phyloP scores from a whole-genome alignment of 1,284 basidiomycete species.

The Anthracocystis panici-leucophaei region DNA sequence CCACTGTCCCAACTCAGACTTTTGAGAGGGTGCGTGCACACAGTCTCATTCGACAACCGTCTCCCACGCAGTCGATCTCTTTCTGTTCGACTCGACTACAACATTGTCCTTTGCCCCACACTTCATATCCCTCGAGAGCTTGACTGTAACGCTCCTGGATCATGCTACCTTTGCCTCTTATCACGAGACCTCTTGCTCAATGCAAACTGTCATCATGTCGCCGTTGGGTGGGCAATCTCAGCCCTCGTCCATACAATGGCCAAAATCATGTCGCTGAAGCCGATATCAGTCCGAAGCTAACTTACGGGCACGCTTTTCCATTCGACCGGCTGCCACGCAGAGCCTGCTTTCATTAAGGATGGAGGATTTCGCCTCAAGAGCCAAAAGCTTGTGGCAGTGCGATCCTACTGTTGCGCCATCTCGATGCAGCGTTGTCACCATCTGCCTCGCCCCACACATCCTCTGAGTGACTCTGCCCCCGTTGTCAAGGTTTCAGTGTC shows the following conservation, averaged over 20 bases:
- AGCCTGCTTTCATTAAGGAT: not conserved
- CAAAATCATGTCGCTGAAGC: not conserved
- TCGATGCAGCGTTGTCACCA: not conserved
- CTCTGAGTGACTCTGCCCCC: not conserved
- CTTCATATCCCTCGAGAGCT: too few relatives aligned
- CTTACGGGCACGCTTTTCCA: not conserved
- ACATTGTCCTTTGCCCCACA: too few relatives aligned
- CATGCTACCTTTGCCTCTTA: too few relatives aligned
- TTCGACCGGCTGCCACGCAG: not conserved
- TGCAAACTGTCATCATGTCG: not conserved
- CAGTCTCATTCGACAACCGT: too few relatives aligned
- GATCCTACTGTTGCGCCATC: not conserved
- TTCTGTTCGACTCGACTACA: too few relatives aligned
- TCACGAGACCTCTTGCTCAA: not conserved
- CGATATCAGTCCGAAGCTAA: too few relatives aligned
- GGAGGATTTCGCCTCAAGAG: not conserved
- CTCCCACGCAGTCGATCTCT: too few relatives aligned
- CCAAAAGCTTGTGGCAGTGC: not conserved
- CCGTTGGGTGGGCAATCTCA: not conserved
- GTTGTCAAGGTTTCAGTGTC: conserved; percentile 5
- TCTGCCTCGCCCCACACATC: not conserved
- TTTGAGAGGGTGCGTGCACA: too few relatives aligned
- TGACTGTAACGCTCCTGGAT: too few relatives aligned
- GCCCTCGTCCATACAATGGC: conserved; percentile 1
- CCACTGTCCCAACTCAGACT: too few relatives aligned